Conservation (phyloP, 2,329 filamentous ascomycete genomes). For the Aspergillus melleus region DNA sequence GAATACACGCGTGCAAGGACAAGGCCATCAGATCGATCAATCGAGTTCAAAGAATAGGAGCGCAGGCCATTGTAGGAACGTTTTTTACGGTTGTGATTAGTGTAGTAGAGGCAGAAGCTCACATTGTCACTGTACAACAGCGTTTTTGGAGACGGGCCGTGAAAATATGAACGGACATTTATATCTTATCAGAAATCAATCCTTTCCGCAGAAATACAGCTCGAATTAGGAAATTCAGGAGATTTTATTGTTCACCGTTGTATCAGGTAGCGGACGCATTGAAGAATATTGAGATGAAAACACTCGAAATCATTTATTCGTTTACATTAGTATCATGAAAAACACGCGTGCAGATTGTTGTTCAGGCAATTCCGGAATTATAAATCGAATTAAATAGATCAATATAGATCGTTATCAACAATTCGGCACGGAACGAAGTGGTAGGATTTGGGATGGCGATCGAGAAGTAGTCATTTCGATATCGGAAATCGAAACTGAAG, state of each 20-base stretch:
- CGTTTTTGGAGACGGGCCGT: constrained; percentile 21
- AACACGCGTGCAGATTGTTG: not conserved
- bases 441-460: constrained; percentile 24
- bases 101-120: constrained; percentile 25
- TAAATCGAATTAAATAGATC: constrained; percentile 1
- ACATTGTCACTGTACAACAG: constrained; percentile 18
- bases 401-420: constrained; percentile 21
- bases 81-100: constrained; percentile 26
- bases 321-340: constrained; percentile 5
- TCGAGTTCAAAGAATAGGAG: constrained; percentile 25
- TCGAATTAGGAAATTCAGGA: constrained; percentile 18
- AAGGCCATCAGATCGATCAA: constrained; percentile 19
- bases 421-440: constrained; percentile 17
- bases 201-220: constrained; percentile 17
- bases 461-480: constrained; percentile 30
- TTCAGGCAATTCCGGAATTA: not conserved
- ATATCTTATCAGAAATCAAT: constrained; percentile 18
- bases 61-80: constrained; percentile 24
- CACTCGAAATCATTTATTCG: constrained; percentile 5
- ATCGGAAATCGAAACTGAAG: constrained; percentile 21
- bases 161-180: constrained; percentile 20
- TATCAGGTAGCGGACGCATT: constrained; percentile 16
- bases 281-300: constrained; percentile 15
- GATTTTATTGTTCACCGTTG: constrained; percentile 14
- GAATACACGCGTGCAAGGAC: constrained; percentile 2